These are phyloP conservation scores for Lentinula novae-zelandiae DNA, from an alignment of 1,284 basidiomycete genomes.

Conservation along the genomic window DNA sequence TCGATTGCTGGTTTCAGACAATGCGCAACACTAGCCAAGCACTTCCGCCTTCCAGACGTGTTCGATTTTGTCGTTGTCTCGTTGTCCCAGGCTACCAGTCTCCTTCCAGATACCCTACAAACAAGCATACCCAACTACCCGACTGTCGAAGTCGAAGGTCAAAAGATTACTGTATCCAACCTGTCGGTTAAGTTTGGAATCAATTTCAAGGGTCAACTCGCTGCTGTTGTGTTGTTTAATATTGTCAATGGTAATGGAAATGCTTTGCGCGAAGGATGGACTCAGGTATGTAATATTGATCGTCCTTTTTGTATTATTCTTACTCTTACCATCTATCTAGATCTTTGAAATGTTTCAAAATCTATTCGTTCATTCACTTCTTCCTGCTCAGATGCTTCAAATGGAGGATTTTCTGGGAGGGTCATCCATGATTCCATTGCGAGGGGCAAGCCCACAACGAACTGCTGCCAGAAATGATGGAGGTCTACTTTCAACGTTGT, in stretches of 20 bases:
- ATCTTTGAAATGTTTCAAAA: constrained; percentile 99
- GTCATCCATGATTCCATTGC: constrained; percentile 84
- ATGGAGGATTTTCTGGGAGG: constrained; percentile 97
- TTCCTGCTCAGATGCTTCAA: constrained; percentile 86
- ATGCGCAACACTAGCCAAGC: constrained; percentile 90
- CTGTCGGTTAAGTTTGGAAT: constrained; percentile 93
- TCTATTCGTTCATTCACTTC: constrained; percentile 88
- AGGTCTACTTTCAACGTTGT: constrained; percentile 90
- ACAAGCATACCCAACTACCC: constrained; percentile 84
- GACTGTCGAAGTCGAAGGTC: constrained; percentile 89
- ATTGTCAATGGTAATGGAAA: constrained; percentile 98
- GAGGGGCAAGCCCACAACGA: constrained; percentile 68
- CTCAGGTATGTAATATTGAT: constrained; percentile 52
- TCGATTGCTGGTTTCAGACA: constrained; percentile 95
- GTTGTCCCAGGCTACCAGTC: constrained; percentile 82
- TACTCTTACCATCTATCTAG: constrained; percentile 31
- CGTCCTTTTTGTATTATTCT: background rate
- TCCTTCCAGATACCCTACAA: constrained; percentile 72
- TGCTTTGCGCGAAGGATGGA: constrained; percentile 93
- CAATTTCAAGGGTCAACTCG: constrained; percentile 94
- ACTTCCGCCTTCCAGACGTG: constrained; percentile 88
- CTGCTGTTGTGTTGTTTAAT: constrained; percentile 96
- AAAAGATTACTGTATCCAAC: constrained; percentile 86
- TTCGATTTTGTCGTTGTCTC: constrained; percentile 96
- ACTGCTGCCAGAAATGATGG: constrained; percentile 73